Evolutionary conservation across 129 eudicot species (phyloP), one percentile per base, ranked within the genome.

Genomic region (Dittrichia graveolens): DNA sequence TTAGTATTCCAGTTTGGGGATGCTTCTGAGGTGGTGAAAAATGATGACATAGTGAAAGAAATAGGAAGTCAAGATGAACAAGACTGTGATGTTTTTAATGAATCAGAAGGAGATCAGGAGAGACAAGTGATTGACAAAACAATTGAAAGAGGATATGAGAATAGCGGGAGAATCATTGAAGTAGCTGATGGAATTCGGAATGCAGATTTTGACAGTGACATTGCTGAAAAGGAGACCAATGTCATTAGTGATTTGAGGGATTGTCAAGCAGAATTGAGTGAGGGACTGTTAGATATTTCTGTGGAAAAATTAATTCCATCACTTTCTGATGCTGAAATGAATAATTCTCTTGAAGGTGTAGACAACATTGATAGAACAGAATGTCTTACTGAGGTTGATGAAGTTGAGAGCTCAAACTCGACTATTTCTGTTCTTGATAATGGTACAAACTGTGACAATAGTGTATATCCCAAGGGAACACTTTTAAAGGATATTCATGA

Each of bases 1-100:
- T 15, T 88, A 52, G 42, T 91, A 10, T 91, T 91, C 78, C 82
- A 73, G 52, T 91, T 91, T 72, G 97, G 95, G 67, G 90, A 88
- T 61, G 90, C 88, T 18, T 79, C 85, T 75, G 91, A 91, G 69
- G 71, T 81, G 55, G 83, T 58, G 34, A 62, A 79, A 67, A 84
- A 58, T 54, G 65, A 43, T n/a, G 80, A 72, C 40, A 19, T 44
- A 38, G 82, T 69, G 78, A 83, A 83, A 76, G 83, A 72, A 34
- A 45, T 47, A 40, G 83, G 50, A 53, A 56, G 71, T 40, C 69
- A 58, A 69, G 50, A 5, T 73, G 70, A 67, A 69, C 45, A 35
- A 12, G 76, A 72, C 62, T 16, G 44, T 61, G 42, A 71, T 44
- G 57, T n/a, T 15, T 77, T 75, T 39, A 73, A 70, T 41, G 81